Percentiles rank a stretch among this genome's conserved stretches.
Evolutionary conservation across 2,329 filamentous ascomycete species (phyloP).

Genomic region (Torrubiellomyces zombiae): DNA sequence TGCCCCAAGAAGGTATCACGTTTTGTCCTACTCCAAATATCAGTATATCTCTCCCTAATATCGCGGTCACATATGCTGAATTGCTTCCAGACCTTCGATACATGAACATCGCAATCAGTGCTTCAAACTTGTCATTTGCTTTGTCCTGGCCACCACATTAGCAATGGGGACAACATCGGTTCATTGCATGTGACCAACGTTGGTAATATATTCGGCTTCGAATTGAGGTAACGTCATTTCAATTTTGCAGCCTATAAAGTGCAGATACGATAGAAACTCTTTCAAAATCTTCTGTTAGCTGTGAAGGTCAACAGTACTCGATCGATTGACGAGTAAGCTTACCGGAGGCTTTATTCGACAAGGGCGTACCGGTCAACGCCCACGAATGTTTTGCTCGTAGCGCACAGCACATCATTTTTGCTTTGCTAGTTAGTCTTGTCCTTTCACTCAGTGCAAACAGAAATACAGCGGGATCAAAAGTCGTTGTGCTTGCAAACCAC

Average conservation of each 20-base stretch:
- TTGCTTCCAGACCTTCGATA: constrained; percentile 10
- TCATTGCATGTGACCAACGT: constrained; percentile 4
- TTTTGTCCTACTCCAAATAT: constrained; percentile 7
- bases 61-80: not conserved
- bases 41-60: constrained; percentile 1
- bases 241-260: constrained; percentile 12
- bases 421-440: not conserved
- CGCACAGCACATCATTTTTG: constrained; percentile 8
- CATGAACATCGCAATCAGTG: constrained; percentile 10
- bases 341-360: constrained; percentile 16
- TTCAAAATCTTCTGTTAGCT: not conserved
- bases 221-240: constrained; percentile 4
- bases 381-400: constrained; percentile 16
- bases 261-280: constrained; percentile 21
- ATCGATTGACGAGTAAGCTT: no score
- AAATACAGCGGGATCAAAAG: not conserved
- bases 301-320: no score
- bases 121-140: constrained; percentile 7
- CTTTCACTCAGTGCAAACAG: not conserved
- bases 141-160: constrained; percentile 3
- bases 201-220: constrained; percentile 5
- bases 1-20: constrained; percentile 12
- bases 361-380: constrained; percentile 19
- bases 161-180: not conserved
- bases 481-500: constrained; percentile 3